Evolutionary conservation across 257 asterid species (phyloP).

Genomic region (Solanum boliviense): DNA sequence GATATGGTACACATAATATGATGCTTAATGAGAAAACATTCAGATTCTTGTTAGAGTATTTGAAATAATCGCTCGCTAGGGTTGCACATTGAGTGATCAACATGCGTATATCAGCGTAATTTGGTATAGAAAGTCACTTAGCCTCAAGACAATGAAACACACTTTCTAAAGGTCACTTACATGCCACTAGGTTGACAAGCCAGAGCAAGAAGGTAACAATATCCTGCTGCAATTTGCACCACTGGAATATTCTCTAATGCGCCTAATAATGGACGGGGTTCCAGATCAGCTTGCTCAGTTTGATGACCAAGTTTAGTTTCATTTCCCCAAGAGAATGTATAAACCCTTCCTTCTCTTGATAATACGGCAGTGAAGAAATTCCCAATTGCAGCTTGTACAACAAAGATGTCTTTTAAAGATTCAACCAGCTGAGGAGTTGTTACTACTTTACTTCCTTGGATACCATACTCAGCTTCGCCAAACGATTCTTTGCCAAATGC

Average conservation of each 20-base stretch:
- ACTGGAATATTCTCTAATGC: slow-evolving; percentile 76
- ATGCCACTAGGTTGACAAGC: slow-evolving; percentile 94
- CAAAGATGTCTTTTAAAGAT: slow-evolving; percentile 83
- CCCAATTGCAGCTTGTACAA: slow-evolving; percentile 95
- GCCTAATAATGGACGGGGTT: slow-evolving; percentile 79
- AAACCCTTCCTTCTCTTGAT: slow-evolving; percentile 87
- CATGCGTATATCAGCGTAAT: background rate
- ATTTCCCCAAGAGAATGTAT: slow-evolving; percentile 97
- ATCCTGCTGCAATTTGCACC: slow-evolving; percentile 98
- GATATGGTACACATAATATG: background rate
- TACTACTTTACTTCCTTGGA: slow-evolving; percentile 54
- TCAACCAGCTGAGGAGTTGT: slow-evolving; percentile 77
- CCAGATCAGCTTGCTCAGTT: slow-evolving; percentile 67
- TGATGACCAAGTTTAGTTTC: slow-evolving; percentile 89
- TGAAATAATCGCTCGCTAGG: background rate
- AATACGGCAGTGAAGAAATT: slow-evolving; percentile 93
- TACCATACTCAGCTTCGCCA: slow-evolving; percentile 81
- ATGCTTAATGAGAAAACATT: background rate
- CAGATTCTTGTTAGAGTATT: background rate
- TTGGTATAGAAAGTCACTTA: background rate
- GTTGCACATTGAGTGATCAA: background rate
- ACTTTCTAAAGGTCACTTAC: slow-evolving; percentile 32
- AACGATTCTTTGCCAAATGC: slow-evolving; percentile 87
- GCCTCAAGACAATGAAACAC: background rate
- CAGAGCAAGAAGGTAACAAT: slow-evolving; percentile 95